Base-by-base conservation (phyloP, 139 green algal genomes). In the Chlamydomonas applanata region DNA sequence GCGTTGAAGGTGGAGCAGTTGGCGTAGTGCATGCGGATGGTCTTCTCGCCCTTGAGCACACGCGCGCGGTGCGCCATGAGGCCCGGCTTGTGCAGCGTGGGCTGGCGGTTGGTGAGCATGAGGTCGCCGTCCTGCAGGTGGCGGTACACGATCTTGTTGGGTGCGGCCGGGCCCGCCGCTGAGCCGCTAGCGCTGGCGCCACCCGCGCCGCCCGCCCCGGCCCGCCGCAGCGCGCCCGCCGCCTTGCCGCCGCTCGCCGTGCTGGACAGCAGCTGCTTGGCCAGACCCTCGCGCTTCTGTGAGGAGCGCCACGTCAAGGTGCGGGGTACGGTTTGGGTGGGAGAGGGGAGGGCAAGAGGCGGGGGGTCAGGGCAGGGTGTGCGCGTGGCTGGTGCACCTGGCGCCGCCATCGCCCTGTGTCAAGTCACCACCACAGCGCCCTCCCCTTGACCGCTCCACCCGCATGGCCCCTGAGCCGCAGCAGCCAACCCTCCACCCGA, bases 1-100 rank as follows among this genome's bases (percentile, higher is more conserved):
- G 93, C 93, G 83, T 97, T 97, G 87, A 97, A 97, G 52, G 91
- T 95, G 45, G 91, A 80, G 88, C 96, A 99, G 89, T 99, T 99
- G 73, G 96, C 92, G 82, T 99, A 99, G 87, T 99, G 96, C 88
- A 99, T 95, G 52, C 96, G 89, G 64, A 99, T 98, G 29, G 94
- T 98, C 62, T 95, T 86, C 90, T 99, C 91, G 2, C 93, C 93
- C 66, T 90, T 82, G 54, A 94, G 82, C 56, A 95, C 85, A 9
- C 82, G 74, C 14, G 83, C 86, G 35, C 77, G 66, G 84, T 95
- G 91, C 3, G 87, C 89, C 91, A 95, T 94, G 54, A 95, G 82
- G 7, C 88, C 92, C 0, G 96, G 96, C 72, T 97, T 97, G 85
- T 99, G 96, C 76, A 99, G 86, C n/a, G 96, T 99, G 16, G 96